Evolutionary conservation across 306 rosid genomes (phyloP), one percentile per base, ranked within the genome.

Genomic region (Vigna radiata): DNA sequence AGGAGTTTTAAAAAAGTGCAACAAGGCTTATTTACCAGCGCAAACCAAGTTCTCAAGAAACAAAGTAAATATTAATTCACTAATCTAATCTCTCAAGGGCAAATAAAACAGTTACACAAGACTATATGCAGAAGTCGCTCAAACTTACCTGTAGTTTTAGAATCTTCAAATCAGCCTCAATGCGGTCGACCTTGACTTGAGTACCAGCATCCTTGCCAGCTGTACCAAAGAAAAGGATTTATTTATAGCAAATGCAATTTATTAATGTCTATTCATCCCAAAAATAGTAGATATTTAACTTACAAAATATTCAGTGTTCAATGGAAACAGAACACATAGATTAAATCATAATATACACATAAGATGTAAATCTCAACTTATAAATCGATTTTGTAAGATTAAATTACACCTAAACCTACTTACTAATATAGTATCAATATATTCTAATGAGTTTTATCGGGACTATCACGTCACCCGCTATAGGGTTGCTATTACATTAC

Each of bases 131-230:
- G 11, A 59, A 48, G 67, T 68, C 64, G 12, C 68, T 61, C 21
- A 77, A 58, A 55, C 43, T 16, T 70, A 91, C 98, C 96, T 95
- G 98, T 82, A 92, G 84, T 65, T 89, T 95, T 19, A 95, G 85
- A 83, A 95, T 95, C 85, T 88, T 90, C 88, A 90, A 79, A 88
- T 95, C 98, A 73, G 98, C 97, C 79, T 92, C 97, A 72, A 89
- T 84, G 37, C 98, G 96, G 56, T 83, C 89, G 84, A 90, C 91
- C 80, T 86, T 90, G 52, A 79, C 85, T 78, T 86, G 96, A 72
- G 87, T 84, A 64, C 73, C 89, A 44, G 83, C 84, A 84, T 89
- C 84, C 76, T 81, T 83, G 68, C 90, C 97, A 80, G 83, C 87
- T 68, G 77, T 71, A 31, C 70, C 70, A 77, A 75, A 39, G 49